Conservation (phyloP, 2,329 filamentous ascomycete species). For the Neodidymelliopsis sp. region DNA sequence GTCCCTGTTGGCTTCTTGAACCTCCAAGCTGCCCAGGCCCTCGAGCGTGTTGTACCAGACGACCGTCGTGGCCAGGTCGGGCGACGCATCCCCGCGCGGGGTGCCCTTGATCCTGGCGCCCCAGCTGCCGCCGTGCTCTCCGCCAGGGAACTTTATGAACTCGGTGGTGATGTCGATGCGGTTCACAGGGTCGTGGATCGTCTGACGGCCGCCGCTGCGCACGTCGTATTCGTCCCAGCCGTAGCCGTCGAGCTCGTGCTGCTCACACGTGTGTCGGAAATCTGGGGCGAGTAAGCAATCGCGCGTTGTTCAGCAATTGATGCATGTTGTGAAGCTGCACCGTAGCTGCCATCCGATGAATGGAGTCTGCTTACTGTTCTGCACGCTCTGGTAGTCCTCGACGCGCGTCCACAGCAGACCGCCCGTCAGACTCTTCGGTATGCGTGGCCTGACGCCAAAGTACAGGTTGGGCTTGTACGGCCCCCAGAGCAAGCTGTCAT, state of each 20-base stretch:
- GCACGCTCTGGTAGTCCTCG: constrained; percentile 77
- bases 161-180: constrained; percentile 88
- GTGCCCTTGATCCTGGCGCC: constrained; percentile 85
- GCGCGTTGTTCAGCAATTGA: constrained; percentile 14
- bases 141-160: constrained; percentile 91
- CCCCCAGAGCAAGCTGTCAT: constrained; percentile 92
- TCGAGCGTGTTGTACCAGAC: constrained; percentile 86
- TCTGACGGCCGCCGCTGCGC: constrained; percentile 83
- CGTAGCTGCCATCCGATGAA: neutral
- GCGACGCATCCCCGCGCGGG: constrained; percentile 71
- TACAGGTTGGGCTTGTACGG: constrained; percentile 94
- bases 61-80: constrained; percentile 75
- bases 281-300: constrained; percentile 58
- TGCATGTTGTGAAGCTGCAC: neutral
- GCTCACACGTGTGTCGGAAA: constrained; percentile 94
- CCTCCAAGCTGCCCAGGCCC: constrained; percentile 71
- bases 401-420: constrained; percentile 90
- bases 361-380: constrained; percentile 70
- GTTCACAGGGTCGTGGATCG: constrained; percentile 89
- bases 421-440: constrained; percentile 81
- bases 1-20: constrained; percentile 59
- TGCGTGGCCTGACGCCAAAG: constrained; percentile 84
- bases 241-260: constrained; percentile 93
- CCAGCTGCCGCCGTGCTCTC: constrained; percentile 88
- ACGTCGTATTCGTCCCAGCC: constrained; percentile 98